phyloP scores from a whole-genome alignment of 257 asterid genomes.

The Rauvolfia tetraphylla region DNA sequence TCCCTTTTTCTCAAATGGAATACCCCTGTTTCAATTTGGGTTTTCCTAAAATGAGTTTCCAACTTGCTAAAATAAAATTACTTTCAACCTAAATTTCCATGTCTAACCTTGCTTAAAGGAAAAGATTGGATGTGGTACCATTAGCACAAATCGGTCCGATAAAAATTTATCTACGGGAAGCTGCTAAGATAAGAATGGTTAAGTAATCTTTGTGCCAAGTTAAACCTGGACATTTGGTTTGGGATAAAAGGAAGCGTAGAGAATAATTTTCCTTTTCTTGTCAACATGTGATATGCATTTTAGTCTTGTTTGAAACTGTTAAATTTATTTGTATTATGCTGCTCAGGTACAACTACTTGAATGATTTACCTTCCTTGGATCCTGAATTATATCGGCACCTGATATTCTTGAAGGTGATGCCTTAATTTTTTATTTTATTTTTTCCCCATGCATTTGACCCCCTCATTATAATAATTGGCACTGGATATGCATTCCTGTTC shows the following conservation, averaged over 20 bases:
- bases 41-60: too few relatives aligned
- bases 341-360: conserved; percentile 86
- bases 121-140: too few relatives aligned
- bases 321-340: conserved; percentile 16
- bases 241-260: not conserved
- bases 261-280: not conserved
- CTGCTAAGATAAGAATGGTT: not conserved
- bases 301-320: conserved; percentile 13
- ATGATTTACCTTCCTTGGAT: conserved; percentile 96
- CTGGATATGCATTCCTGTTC: not conserved
- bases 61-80: too few relatives aligned
- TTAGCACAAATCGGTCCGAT: too few relatives aligned
- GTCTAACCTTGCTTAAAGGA: too few relatives aligned
- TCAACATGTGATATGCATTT: not conserved
- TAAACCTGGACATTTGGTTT: not conserved
- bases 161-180: too few relatives aligned
- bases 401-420: conserved; percentile 76
- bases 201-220: not conserved
- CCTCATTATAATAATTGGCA: not conserved
- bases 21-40: too few relatives aligned
- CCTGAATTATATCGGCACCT: conserved; percentile 94
- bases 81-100: too few relatives aligned
- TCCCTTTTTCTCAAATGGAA: too few relatives aligned
- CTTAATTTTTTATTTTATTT: conserved; percentile 6
- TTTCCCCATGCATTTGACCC: not conserved